Conservation (phyloP, 768 basidiomycete species). For the Dacryopinax primogenitus region DNA sequence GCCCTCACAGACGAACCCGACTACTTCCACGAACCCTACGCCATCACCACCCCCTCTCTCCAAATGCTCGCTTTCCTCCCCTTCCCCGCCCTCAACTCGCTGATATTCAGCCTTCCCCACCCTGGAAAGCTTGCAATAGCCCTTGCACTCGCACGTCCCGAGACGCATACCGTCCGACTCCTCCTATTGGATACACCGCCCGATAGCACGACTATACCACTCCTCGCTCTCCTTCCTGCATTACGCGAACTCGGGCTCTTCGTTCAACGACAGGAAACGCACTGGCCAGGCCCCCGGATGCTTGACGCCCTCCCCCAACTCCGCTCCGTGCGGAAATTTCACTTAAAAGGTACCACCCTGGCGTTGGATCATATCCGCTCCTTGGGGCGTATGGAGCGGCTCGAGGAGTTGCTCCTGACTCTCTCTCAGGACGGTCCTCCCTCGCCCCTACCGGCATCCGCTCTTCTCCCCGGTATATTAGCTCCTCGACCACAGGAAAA, state of each 20-base stretch:
- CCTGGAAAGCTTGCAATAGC: background rate
- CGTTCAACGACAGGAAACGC: background rate
- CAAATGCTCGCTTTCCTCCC: background rate
- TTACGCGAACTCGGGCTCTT: background rate
- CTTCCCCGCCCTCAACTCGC: background rate
- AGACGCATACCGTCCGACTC: background rate
- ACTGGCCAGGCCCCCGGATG: background rate
- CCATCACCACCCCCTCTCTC: background rate
- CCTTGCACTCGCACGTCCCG: background rate
- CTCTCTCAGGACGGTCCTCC: background rate
- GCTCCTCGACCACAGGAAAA: background rate
- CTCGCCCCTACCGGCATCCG: background rate
- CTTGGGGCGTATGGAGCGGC: background rate
- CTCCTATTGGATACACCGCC: background rate
- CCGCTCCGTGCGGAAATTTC: background rate
- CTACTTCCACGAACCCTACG: background rate
- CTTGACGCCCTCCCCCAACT: background rate
- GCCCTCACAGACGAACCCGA: background rate
- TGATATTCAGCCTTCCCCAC: background rate
- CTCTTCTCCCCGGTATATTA: background rate
- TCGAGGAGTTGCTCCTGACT: background rate
- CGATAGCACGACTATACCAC: background rate
- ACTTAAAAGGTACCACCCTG: background rate
- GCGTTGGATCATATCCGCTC: background rate
- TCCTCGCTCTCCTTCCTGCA: background rate